These are phyloP conservation scores for Colletotrichum tabaci DNA, from an alignment of 2,329 filamentous ascomycete species.

Conservation along the genomic window DNA sequence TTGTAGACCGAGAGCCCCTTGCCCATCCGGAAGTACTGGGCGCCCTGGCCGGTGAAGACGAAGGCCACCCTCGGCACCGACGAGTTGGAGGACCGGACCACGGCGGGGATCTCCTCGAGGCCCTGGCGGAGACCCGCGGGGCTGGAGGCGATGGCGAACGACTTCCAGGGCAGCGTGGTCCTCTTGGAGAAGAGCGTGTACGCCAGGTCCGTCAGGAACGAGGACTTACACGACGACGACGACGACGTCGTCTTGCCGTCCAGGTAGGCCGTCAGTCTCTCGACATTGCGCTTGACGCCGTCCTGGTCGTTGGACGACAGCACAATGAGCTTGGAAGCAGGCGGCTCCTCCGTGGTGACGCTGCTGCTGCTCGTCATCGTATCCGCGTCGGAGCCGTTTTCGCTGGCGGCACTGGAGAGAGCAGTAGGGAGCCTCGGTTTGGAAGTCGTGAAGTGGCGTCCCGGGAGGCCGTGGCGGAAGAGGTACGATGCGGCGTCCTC, in stretches of 20 bases:
- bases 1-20: slow-evolving; percentile 57
- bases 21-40: slow-evolving; percentile 61
- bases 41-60: slow-evolving; percentile 60
- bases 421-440: slow-evolving; percentile 15
- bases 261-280: slow-evolving; percentile 55
- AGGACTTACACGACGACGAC: slow-evolving; percentile 51
- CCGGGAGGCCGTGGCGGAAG: slow-evolving; percentile 29
- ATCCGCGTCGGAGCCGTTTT: slow-evolving; percentile 10
- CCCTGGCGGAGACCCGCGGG: slow-evolving; percentile 45
- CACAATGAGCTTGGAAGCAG: slow-evolving; percentile 56
- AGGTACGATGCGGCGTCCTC: slow-evolving; percentile 44
- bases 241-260: slow-evolving; percentile 51
- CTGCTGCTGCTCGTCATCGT: slow-evolving; percentile 12
- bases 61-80: slow-evolving; percentile 55
- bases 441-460: slow-evolving; percentile 21
- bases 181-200: slow-evolving; percentile 63
- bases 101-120: slow-evolving; percentile 46
- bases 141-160: slow-evolving; percentile 55
- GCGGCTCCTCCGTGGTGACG: not conserved
- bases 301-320: slow-evolving; percentile 56
- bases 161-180: slow-evolving; percentile 61
- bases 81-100: slow-evolving; percentile 47
- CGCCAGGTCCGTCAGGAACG: slow-evolving; percentile 55
- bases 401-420: not conserved
- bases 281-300: slow-evolving; percentile 53